phyloP scores from a whole-genome alignment of 2,329 filamentous ascomycete species.

The Colletotrichum karsti region DNA sequence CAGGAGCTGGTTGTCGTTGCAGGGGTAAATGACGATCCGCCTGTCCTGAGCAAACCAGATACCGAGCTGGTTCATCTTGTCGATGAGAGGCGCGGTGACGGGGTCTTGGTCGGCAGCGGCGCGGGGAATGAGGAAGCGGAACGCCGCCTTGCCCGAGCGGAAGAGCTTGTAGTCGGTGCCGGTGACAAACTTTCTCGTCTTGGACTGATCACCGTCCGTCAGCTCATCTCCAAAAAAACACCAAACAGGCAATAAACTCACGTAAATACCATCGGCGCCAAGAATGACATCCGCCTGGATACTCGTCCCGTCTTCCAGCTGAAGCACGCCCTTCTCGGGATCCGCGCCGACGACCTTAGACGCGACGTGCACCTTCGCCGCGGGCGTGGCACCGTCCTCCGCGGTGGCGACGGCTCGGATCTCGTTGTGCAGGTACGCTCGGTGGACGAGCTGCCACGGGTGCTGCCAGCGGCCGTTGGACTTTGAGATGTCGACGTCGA shows the following conservation, averaged over 20 bases:
- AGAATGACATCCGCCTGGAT: conserved; percentile 58
- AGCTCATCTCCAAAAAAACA: neutral
- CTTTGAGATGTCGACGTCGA: conserved; percentile 42
- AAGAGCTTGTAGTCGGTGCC: conserved; percentile 40
- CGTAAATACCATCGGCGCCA: conserved; percentile 64
- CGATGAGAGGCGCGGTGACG: conserved; percentile 40
- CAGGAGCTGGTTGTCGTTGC: conserved; percentile 49
- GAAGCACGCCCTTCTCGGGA: conserved; percentile 46
- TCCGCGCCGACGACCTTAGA: conserved; percentile 54
- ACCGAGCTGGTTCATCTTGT: conserved; percentile 37
- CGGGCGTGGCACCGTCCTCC: conserved; percentile 42
- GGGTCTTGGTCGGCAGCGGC: conserved; percentile 40
- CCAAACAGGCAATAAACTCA: too few relatives aligned
- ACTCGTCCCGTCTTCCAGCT: conserved; percentile 52
- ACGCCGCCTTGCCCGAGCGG: conserved; percentile 62
- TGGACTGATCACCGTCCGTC: conserved; percentile 28
- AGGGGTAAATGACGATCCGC: conserved; percentile 57
- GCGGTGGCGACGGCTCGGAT: conserved; percentile 54
- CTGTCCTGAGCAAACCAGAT: conserved; percentile 53
- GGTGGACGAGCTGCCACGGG: conserved; percentile 58
- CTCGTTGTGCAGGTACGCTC: conserved; percentile 58
- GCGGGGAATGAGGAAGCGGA: conserved; percentile 59
- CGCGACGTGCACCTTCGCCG: conserved; percentile 47
- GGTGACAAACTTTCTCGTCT: conserved; percentile 33
- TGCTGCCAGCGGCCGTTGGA: conserved; percentile 52